Base-by-base conservation (phyloP, 2,329 filamentous ascomycete species). In the Hypoxylon sp. region DNA sequence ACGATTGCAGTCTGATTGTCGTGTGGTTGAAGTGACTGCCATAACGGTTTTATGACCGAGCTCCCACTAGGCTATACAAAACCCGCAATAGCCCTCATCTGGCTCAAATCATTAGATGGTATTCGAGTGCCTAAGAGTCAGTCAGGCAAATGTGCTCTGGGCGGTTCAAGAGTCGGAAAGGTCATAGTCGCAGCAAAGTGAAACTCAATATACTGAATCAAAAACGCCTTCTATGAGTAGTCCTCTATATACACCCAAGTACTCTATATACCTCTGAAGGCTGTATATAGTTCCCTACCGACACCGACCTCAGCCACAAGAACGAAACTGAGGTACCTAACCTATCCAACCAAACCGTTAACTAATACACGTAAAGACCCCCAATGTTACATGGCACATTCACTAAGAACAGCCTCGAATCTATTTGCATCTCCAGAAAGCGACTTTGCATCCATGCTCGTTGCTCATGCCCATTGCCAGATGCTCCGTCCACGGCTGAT, bases 391-490 rank as follows among this genome's bases (percentile, higher is more conserved):
- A 2, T 46, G 21, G 37, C 32, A 11, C 41, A 14, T 14, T 8
- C 14, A 8, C 19, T 5, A n/a, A 27, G 6, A n/a, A 5, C 30
- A 54, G 41, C 4, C 21, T 21, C 27, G 9, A 34, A 34, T 16
- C 30, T 57, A 57, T n/a, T 47, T 56, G 11, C 5, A 25, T 27
- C 29, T 48, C 21, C 21, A 57, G 14, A 59, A 51, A 25, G 55
- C 55, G 21, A 59, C 34, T 19, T 59, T 59, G 27, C 45, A 50
- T 16, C 55, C 55, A n/a, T 59, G 21, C 25, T 59, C 46, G 4
- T 59, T 59, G 12, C 46, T 51, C 55, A 51, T 11, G 9, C 55
- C 55, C 1, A 59, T 51, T n/a, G 23, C 30, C 46, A 59, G 16
- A 43, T 51, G 46, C 30, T 50, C 55, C 0, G 55, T 59, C 45